Evolutionary conservation across 345 rosid genomes (phyloP), one percentile per base, ranked within the genome.

Genomic region (Eucalyptus curtisii): DNA sequence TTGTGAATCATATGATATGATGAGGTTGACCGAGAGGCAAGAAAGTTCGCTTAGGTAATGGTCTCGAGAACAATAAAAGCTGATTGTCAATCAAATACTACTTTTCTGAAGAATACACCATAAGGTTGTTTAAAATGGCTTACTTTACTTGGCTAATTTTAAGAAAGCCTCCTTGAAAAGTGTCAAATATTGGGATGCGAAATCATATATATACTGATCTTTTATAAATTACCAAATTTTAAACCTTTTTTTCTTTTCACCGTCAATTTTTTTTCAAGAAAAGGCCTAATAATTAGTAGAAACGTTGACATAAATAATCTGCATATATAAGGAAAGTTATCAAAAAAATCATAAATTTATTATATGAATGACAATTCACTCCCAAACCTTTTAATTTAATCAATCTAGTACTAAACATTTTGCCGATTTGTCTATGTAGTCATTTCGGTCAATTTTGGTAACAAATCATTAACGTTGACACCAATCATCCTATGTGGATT

Each of bases 361-460:
- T n/a, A 13, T 64, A n/a, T 13, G 8, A 13, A 30, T 64, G 71
- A 27, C 15, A 27, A 59, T 27, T 59, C 7, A 27, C 6, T 59
- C 8, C 7, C n/a, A 13, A 59, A 12, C 1, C 15, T 59, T 59
- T 59, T 25, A 59, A 59, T 5, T 59, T 25, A 16, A 27, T 8
- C 8, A 64, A 64, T 64, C 16, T n/a, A 30, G 0, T n/a, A 30
- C 10, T 13, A 3, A n/a, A 14, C 37, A 30, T 64, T 64, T 64
- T 14, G 31, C 3, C 1, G 9, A 13, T n/a, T 64, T 64, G 10
- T 16, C 40, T 7, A 7, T n/a, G 7, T n/a, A 64, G 16, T 64
- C 20, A n/a, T 64, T n/a, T 7, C 0, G 1, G 76, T 11, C 37
- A 64, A n/a, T n/a, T n/a, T 64, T 0, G 0, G 0, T 13, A 0